Base-by-base conservation (phyloP, 768 basidiomycete genomes). In the Strobilomyces confusus region DNA sequence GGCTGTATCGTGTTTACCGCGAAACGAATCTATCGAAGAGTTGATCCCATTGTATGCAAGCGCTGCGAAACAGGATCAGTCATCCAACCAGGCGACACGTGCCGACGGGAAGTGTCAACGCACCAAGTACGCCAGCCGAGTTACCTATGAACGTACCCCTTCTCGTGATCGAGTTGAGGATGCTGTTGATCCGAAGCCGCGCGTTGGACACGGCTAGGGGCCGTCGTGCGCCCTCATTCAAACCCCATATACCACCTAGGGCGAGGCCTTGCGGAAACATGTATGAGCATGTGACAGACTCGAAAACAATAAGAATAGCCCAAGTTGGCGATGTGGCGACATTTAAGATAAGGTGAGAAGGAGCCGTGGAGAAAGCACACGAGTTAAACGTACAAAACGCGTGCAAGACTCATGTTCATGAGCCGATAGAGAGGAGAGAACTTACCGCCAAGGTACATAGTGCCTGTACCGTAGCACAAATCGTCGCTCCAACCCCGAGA, bases 401-500 rank as follows among this genome's bases (percentile, higher is more conserved):
- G 68, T 65, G 73, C 78, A 70, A 77, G 79, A 77, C 69, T 64
- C 69, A 57, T 69, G 71, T 64, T 47, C 32, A 59, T 57, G 65
- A 80, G 75, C 76, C 80, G 78, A 82, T 80, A 78, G 80, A 80
- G 79, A 77, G 78, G 70, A 52, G 55, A 57, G 19, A 86, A 86
- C 92, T 69, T 69, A 98, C 95, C 95, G 72, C 89, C 81, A 52
- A 99, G 85, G 84, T 99, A 99, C 77, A 94, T 97, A 61, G 95
- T 95, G 58, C 97, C 97, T 64, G 95, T 98, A 67, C 97, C 97
- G 75, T 98, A 98, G 82, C 94, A 98, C 55, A 99, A 75, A 77
- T 99, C 97, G 77, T 99, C 97, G 75, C 92, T 91, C 95, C 93
- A 98, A 58, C 97, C 94, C 77, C 97, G 79, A 69, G 87, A 90